A percentile compares a stretch with the other conserved stretches of the same genome.
These are phyloP conservation scores for Cercis canadensis DNA, from an alignment of 306 rosid species.

Conservation along the genomic window DNA sequence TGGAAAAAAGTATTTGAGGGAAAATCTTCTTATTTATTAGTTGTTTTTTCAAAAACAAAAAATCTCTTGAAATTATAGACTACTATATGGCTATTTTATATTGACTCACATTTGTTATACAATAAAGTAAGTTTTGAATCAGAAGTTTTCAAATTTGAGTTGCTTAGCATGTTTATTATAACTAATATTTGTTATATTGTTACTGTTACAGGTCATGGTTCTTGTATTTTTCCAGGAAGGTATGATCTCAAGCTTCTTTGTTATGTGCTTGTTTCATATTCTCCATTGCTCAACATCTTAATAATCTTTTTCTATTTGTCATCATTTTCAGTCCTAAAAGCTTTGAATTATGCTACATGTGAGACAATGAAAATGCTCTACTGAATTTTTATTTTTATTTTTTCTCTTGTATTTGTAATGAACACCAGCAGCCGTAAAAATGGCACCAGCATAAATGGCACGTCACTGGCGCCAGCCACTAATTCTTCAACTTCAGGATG, in stretches of 20 bases:
- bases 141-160: constrained; percentile 1
- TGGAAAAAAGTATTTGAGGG: not conserved
- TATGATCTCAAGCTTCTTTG: constrained; percentile 35
- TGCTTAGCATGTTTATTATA: constrained; percentile 6
- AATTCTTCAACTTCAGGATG: constrained; percentile 70
- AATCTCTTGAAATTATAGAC: no score
- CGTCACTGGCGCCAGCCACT: constrained; percentile 70
- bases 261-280: not conserved
- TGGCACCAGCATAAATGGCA: constrained; percentile 58
- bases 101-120: no score
- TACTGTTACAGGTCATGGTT: constrained; percentile 70
- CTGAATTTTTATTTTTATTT: constrained; percentile 24
- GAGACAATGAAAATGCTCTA: no score
- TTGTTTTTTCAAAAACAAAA: not conserved
- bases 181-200: constrained; percentile 35
- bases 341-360: not conserved
- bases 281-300: not conserved
- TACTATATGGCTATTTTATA: not conserved
- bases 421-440: constrained; percentile 63
- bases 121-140: no score
- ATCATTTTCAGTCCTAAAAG: not conserved
- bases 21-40: constrained; percentile 17
- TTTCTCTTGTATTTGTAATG: constrained; percentile 34
- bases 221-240: constrained; percentile 88
- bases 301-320: not conserved